A percentile compares a stretch with the other conserved stretches of the same genome.
Conservation (phyloP, 2,329 filamentous ascomycete species). For the Talaromyces sp. region DNA sequence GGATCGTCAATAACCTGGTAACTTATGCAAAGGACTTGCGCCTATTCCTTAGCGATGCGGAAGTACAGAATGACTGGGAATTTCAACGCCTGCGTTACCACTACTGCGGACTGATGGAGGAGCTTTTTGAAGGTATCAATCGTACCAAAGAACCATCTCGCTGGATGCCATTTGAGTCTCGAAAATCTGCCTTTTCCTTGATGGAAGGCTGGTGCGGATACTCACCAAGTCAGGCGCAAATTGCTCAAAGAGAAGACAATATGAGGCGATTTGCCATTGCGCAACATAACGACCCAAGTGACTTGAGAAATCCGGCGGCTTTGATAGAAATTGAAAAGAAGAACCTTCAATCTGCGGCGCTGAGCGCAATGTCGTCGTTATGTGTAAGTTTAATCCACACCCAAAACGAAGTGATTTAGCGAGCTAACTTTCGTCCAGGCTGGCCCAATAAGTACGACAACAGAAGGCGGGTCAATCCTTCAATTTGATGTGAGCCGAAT, state of each 20-base stretch:
- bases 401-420: neutral
- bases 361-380: conserved; percentile 92
- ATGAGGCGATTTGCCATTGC: conserved; percentile 84
- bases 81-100: conserved; percentile 89
- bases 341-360: conserved; percentile 81
- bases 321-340: conserved; percentile 97
- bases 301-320: conserved; percentile 75
- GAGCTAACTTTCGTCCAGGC: conserved; percentile 33
- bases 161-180: conserved; percentile 96
- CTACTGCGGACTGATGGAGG: conserved; percentile 91
- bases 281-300: conserved; percentile 69
- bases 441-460: conserved; percentile 78
- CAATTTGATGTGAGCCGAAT: conserved; percentile 91
- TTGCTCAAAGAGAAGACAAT: conserved; percentile 76
- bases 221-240: conserved; percentile 82
- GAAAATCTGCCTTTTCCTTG: conserved; percentile 89
- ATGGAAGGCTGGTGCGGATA: conserved; percentile 99
- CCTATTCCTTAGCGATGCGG: conserved; percentile 89
- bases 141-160: conserved; percentile 77
- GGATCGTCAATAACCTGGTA: conserved; percentile 84
- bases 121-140: conserved; percentile 88
- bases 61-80: conserved; percentile 91
- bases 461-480: conserved; percentile 80
- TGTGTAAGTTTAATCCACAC: conserved; percentile 62
- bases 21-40: conserved; percentile 89